Conservation (phyloP, 257 asterid genomes). For the Solanum clarkiae region DNA sequence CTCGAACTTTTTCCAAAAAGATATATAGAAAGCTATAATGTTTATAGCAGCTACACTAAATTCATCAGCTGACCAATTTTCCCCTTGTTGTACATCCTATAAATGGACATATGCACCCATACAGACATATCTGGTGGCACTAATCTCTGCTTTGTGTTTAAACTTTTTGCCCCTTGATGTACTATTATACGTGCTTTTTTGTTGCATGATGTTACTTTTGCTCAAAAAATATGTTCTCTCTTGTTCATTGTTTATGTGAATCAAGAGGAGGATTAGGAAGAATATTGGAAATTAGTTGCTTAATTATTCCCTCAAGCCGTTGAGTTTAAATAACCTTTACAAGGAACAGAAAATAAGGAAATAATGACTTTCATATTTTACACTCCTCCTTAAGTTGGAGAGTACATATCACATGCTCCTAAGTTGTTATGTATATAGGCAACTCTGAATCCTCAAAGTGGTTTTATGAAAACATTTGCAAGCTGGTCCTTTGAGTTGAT, state of each 20-base stretch:
- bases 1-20: not conserved
- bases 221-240: not conserved
- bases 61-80: not conserved
- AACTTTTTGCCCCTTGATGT: not conserved
- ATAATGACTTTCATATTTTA: not conserved
- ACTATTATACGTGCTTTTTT: not conserved
- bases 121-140: not conserved
- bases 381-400: not conserved
- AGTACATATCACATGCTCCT: not conserved
- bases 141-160: not conserved
- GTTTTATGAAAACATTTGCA: not conserved
- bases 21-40: not conserved
- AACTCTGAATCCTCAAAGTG: not conserved
- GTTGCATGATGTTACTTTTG: not conserved
- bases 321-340: not conserved
- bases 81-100: not conserved
- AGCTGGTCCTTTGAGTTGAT: not conserved
- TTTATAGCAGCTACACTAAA: not conserved
- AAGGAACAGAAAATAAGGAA: not conserved
- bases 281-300: not conserved
- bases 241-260: not conserved
- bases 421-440: not conserved
- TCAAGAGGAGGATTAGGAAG: not conserved
- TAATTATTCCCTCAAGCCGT: not conserved
- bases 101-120: not conserved